Evolutionary conservation across 345 rosid species (phyloP), one percentile per base, ranked within the genome.

Genomic region (Syzygium grande): DNA sequence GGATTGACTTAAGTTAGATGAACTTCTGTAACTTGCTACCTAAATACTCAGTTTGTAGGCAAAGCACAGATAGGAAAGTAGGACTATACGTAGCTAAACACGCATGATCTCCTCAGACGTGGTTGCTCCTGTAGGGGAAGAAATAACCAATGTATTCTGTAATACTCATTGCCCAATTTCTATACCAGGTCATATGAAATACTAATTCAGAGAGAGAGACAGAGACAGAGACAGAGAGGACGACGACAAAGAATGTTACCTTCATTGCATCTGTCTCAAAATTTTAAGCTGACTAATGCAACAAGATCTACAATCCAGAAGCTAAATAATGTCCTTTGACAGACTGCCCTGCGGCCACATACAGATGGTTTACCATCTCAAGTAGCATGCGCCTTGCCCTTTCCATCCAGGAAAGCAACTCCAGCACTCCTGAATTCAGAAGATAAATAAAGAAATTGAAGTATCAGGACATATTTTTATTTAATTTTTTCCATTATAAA

Each of bases 351-450:
- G 56, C 23, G 52, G 84, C 43, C 29, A 77, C 68, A 43, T 65
- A 17, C 29, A 54, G 1, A 49, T 65, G 87, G 34, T 65, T 88
- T 30, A 52, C 52, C 41, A 21, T 38, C 51, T 29, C 83, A 23
- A 86, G 11, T n/a, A 83, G 52, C 41, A 88, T 86, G 73, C 89
- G 94, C 87, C 92, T 94, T 84, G 92, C 86, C 92, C 90, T 94
- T 90, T 89, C 90, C 90, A 93, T 77, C 94, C 95, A 90, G 25
- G 90, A 90, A 79, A 91, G 86, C 80, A 96, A 88, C 88, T 94
- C 93, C 90, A 92, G 52, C 83, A 89, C 55, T 87, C 90, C 98
- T 95, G 92, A 52, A 91, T 12, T 7, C 41, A 85, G 58, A 6
- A 49, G 63, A 86, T 12, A 87, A 78, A 11, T 78, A 41, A 84